Evolutionary conservation across 768 basidiomycete genomes (phyloP).

Genomic region (Russula sp.): DNA sequence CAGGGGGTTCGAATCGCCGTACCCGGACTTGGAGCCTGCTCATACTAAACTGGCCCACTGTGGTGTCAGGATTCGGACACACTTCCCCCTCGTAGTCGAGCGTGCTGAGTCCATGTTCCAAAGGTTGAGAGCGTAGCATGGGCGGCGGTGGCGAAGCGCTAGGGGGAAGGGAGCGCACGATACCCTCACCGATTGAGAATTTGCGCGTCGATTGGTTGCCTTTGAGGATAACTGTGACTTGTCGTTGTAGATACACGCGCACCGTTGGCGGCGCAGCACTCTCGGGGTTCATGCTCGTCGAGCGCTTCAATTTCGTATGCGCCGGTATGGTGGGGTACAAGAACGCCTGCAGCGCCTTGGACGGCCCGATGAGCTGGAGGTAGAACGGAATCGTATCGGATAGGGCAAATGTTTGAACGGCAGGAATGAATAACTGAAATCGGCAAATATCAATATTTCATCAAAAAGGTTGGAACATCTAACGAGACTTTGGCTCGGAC

Average conservation of each 20-base stretch:
- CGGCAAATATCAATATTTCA: too few relatives aligned
- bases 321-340: constrained; percentile 34
- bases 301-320: constrained; percentile 21
- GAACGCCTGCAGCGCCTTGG: constrained; percentile 48
- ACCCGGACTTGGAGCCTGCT: constrained; percentile 52
- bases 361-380: constrained; percentile 53
- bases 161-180: constrained; percentile 47
- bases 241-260: constrained; percentile 54
- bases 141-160: constrained; percentile 31
- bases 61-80: constrained; percentile 39
- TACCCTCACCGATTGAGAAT: constrained; percentile 48
- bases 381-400: constrained; percentile 62
- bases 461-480: too few relatives aligned
- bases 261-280: constrained; percentile 33
- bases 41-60: constrained; percentile 47
- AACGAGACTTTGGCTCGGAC: constrained; percentile 32
- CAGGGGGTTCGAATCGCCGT: constrained; percentile 21
- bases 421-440: constrained; percentile 63
- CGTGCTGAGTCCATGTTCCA: constrained; percentile 38
- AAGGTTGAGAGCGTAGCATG: constrained; percentile 27
- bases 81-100: constrained; percentile 65
- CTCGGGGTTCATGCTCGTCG: constrained; percentile 27
- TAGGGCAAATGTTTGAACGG: constrained; percentile 51
- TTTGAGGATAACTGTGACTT: constrained; percentile 42
- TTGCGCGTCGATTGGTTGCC: constrained; percentile 43